A percentile compares a stretch with the other conserved stretches of the same genome.
Conservation (phyloP, 1,139 yeast species). For the Yamadazyma triangularis region DNA sequence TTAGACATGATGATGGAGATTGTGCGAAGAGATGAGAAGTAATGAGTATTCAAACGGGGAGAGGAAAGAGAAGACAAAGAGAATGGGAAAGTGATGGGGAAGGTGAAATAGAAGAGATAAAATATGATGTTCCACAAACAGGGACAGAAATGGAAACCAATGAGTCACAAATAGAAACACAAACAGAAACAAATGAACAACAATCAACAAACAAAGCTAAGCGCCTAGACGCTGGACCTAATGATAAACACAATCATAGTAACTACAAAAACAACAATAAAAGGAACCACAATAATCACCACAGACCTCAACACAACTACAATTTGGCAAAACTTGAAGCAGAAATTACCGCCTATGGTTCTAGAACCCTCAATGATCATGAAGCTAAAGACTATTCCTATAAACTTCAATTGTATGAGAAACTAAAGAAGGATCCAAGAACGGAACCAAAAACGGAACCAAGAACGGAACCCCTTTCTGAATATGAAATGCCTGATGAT, state of each 20-base stretch:
- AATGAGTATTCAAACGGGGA: conserved; percentile 2
- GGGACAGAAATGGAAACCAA: neutral
- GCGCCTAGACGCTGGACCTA: neutral
- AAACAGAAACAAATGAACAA: neutral
- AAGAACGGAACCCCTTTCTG: conserved; percentile 19
- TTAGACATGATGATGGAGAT: neutral
- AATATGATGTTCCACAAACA: too few relatives aligned
- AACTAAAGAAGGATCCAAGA: conserved; percentile 27
- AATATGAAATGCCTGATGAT: conserved; percentile 56
- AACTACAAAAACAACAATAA: neutral
- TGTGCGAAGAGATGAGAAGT: too few relatives aligned
- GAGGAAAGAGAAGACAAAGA: conserved; percentile 7
- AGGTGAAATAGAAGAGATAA: too few relatives aligned
- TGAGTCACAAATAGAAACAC: neutral
- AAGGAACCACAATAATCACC: neutral
- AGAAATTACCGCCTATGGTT: conserved; percentile 49
- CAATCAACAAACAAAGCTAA: neutral
- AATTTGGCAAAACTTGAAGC: too few relatives aligned
- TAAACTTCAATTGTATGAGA: conserved; percentile 42
- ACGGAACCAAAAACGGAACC: conserved; percentile 26
- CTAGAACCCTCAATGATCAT: conserved; percentile 17
- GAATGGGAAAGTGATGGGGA: conserved; percentile 7
- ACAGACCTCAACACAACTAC: too few relatives aligned
- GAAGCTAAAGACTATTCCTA: conserved; percentile 45
- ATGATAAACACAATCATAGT: neutral